Base-by-base conservation (phyloP, 2,329 filamentous ascomycete species). In the Ascochyta pisi region DNA sequence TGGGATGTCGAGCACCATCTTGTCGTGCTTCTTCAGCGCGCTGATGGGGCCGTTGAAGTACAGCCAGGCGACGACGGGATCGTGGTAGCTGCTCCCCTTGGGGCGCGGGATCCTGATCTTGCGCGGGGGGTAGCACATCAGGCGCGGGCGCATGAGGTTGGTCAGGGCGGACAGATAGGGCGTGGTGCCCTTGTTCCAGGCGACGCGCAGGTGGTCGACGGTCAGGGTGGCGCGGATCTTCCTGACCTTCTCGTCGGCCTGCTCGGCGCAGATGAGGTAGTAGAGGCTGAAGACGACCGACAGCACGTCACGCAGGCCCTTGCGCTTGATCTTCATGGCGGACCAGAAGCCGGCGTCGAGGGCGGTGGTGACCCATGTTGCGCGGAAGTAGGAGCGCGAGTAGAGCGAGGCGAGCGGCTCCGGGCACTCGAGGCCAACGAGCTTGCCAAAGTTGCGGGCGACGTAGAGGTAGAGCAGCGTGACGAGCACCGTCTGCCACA, bases 341-440 rank as follows among this genome's bases (percentile, higher is more conserved):
- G 92, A 96, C 95, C 95, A 99, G 76, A 97, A 99, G 1, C 95
- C 95, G 6, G 95, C 95, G 68, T 99, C 95, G 58, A 99, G 79
- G 0, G 92, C 95, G 0, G 95, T 99, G 49, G 95, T 88, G 15
- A 98, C 86, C 95, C 95, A 99, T 72, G 95, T 99, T 51, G 95
- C 95, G 44, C 95, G 89, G 75, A 96, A 99, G 79, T 96, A 99
- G 26, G 90, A 88, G 47, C 91, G 84, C 50, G 91, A 92, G 79
- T 99, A 99, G 74, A 98, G 89, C 71, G 96, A 96, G 27, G 93
- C 90, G 70, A 99, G 83, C 19, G 95, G 95, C 69, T 99, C 95
- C 4, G 95, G 94, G 63, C 89, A 93, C 65, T 96, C 92, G 47
- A 99, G 85, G 3, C 92, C 91, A 54, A 96, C 85, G 5, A 99